These are phyloP conservation scores for Oleoguttula mirabilis DNA, from an alignment of 495 filamentous ascomycete genomes.

Conservation along the genomic window DNA sequence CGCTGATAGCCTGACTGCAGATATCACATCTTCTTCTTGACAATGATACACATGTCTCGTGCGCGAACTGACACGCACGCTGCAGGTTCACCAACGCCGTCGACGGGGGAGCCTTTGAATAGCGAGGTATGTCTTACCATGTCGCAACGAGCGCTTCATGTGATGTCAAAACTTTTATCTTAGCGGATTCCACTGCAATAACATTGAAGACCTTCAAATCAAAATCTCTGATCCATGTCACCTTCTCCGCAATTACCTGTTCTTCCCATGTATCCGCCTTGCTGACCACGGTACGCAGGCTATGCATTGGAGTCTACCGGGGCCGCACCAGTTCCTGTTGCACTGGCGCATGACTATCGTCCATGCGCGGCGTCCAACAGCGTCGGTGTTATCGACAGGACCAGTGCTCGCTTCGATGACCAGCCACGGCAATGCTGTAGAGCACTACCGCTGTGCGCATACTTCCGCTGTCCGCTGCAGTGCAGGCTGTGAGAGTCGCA, in stretches of 20 bases:
- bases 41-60: not conserved
- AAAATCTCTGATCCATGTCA: not conserved
- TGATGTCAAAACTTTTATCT: too few relatives aligned
- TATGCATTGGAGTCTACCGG: not conserved
- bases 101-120: too few relatives aligned
- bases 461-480: not conserved
- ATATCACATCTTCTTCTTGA: constrained; percentile 4
- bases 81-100: too few relatives aligned
- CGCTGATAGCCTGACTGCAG: constrained; percentile 25
- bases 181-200: too few relatives aligned
- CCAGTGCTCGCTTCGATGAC: not conserved
- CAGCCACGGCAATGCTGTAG: constrained; percentile 1
- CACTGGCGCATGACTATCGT: too few relatives aligned
- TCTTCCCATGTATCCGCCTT: not conserved
- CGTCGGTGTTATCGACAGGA: not conserved
- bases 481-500: constrained; percentile 10
- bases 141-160: too few relatives aligned
- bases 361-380: not conserved
- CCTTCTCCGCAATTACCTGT: not conserved
- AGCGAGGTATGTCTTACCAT: too few relatives aligned
- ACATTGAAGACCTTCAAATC: not conserved
- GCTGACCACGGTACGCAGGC: not conserved
- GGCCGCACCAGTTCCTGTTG: too few relatives aligned
- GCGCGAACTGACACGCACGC: too few relatives aligned
- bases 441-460: too few relatives aligned